Conservation (phyloP, 202 grass and related monocot genomes). For the Saccharum hybrid region DNA sequence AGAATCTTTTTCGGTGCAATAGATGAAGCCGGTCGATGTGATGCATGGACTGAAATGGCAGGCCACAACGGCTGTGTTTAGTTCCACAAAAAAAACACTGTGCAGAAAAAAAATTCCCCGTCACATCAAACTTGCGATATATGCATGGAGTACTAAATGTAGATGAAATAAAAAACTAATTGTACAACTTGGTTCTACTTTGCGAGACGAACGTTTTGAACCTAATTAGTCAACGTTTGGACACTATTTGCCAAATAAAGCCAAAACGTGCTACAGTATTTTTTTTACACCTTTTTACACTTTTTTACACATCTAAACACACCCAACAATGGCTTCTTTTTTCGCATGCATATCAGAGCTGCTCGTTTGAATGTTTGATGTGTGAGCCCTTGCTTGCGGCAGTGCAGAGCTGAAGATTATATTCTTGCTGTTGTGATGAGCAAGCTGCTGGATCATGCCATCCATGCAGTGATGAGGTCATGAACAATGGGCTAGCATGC, state of each 20-base stretch:
- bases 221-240: too few species aligned
- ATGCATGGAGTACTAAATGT: too few species aligned
- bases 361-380: neutral
- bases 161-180: too few species aligned
- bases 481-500: neutral
- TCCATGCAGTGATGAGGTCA: constrained; percentile 18
- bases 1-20: constrained; percentile 3
- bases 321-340: constrained; percentile 11
- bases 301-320: too few species aligned
- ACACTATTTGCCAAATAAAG: too few species aligned
- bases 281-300: too few species aligned
- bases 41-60: neutral
- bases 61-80: neutral
- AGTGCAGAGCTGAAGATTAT: constrained; percentile 8
- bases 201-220: too few species aligned
- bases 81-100: too few species aligned
- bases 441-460: constrained; percentile 26
- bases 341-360: constrained; percentile 19
- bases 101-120: too few species aligned
- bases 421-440: constrained; percentile 33
- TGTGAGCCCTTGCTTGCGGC: constrained; percentile 13
- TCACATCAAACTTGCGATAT: too few species aligned
- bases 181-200: too few species aligned
- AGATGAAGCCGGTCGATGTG: neutral
- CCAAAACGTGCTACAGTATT: too few species aligned